phyloP scores from a whole-genome alignment of 495 filamentous ascomycete species.

The Neurospora africana region DNA sequence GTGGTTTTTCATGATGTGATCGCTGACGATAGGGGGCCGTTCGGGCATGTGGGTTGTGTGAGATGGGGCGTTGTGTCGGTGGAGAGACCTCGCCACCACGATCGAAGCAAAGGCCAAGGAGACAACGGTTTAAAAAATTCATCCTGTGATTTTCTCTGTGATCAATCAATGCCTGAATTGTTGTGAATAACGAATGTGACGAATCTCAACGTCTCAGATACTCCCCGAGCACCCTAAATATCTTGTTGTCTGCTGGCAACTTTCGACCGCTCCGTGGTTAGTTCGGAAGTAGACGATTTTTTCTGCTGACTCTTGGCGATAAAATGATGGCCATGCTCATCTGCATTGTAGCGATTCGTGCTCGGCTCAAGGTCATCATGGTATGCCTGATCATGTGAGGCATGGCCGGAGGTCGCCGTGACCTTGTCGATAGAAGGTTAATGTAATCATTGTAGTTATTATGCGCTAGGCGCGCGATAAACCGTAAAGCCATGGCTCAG shows the following conservation, averaged over 20 bases:
- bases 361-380: not conserved
- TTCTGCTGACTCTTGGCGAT: not conserved
- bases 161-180: too few relatives aligned
- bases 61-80: not conserved
- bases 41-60: not conserved
- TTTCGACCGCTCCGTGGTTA: not conserved
- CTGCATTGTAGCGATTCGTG: not conserved
- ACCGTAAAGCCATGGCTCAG: not conserved
- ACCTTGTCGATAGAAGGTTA: not conserved
- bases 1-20: not conserved
- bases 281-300: not conserved
- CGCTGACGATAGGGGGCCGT: not conserved
- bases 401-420: not conserved
- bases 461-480: not conserved
- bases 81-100: not conserved
- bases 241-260: not conserved
- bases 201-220: not conserved
- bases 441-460: not conserved
- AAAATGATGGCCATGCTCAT: not conserved
- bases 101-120: not conserved
- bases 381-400: not conserved
- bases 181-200: too few relatives aligned
- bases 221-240: not conserved
- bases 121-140: not conserved
- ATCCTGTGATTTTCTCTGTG: not conserved